Base-by-base conservation (phyloP, 2,329 filamentous ascomycete species). In the Magnaporthiopsis rhizophila region DNA sequence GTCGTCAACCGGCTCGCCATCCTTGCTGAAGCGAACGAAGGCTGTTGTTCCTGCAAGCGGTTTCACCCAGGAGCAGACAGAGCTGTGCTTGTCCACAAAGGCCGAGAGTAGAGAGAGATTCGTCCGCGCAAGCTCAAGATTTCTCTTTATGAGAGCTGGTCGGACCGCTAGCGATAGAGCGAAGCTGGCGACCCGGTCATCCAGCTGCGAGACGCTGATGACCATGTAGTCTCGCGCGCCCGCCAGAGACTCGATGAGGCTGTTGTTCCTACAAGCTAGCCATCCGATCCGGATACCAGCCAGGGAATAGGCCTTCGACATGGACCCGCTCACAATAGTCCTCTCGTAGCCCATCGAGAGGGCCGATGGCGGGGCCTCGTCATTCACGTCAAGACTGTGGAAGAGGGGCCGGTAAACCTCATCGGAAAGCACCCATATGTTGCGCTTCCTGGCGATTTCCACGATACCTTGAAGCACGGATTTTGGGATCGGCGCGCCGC, bases 361-460 rank as follows among this genome's bases (percentile, higher is more conserved):
- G 32, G 57, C 57, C 0, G 90, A 92, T 0, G 89, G 88, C 2
- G 84, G 89, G 59, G 62, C 64, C 64, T 83, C 83, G 26, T 75
- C 69, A 65, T 83, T 80, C 38, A 80, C 73, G 0, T 83, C 82
- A 3, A 77, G 69, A 63, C 83, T 83, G 74, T 96, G 91, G 78
- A 92, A 96, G 3, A 96, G 79, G 0, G 92, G 92, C 1, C 90
- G 83, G 74, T 94, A 96, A 30, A 95, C 91, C 76, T 96, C 91
- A 71, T 96, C 91, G 9, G 84, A 84, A 65, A 94, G 79, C 63
- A 96, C 78, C 61, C 83, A 85, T 64, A 95, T 87, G 64, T 82
- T 80, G 53, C 85, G 82, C 53, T 83, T 77, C 64, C 80, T 77
- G 3, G 90, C 90, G 64, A 93, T 76, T 3, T 83, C 79, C 53